Percentiles rank a stretch among this genome's conserved stretches.
Evolutionary conservation across 1,139 yeast genomes (phyloP).

Genomic region (Kodamaea alishanica): DNA sequence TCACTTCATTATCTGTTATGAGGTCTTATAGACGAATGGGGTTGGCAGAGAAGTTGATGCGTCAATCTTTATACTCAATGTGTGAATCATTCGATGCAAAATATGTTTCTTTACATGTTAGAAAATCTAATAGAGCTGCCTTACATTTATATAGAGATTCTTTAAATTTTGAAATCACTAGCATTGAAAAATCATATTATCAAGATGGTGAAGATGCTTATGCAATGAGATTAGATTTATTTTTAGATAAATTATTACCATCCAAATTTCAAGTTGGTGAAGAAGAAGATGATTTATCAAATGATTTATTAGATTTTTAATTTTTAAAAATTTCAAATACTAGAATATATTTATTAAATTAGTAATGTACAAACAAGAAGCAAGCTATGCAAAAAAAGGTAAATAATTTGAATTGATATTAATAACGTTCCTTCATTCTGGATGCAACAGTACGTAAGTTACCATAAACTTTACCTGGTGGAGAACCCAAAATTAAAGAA

Average conservation of each 20-base stretch:
- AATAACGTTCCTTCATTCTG: slow-evolving; percentile 93
- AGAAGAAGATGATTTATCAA: slow-evolving; percentile 50
- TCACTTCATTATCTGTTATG: slow-evolving; percentile 92
- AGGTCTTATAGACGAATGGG: slow-evolving; percentile 95
- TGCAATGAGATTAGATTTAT: slow-evolving; percentile 75
- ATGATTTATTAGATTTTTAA: slow-evolving; percentile 29
- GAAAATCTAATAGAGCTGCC: slow-evolving; percentile 93
- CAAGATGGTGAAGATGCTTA: slow-evolving; percentile 99
- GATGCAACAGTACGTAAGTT: slow-evolving; percentile 95
- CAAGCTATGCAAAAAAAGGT: not conserved
- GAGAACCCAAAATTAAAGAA: slow-evolving; percentile 90
- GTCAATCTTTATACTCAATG: slow-evolving; percentile 75
- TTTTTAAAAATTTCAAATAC: slow-evolving; percentile 11
- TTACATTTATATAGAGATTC: slow-evolving; percentile 87
- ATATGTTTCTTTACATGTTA: slow-evolving; percentile 87
- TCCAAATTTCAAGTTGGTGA: slow-evolving; percentile 46
- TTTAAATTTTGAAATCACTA: slow-evolving; percentile 72
- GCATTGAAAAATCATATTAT: slow-evolving; percentile 81
- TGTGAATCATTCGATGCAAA: slow-evolving; percentile 80
- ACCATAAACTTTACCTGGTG: slow-evolving; percentile 98
- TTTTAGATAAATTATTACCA: slow-evolving; percentile 58
- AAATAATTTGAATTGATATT: slow-evolving; percentile 11
- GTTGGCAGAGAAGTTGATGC: slow-evolving; percentile 87
- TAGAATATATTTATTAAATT: not conserved
- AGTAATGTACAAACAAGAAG: slow-evolving; percentile 1